Evolutionary conservation across 2,329 filamentous ascomycete genomes (phyloP), one percentile per base, ranked within the genome.

Genomic region (Fusarium redolens): DNA sequence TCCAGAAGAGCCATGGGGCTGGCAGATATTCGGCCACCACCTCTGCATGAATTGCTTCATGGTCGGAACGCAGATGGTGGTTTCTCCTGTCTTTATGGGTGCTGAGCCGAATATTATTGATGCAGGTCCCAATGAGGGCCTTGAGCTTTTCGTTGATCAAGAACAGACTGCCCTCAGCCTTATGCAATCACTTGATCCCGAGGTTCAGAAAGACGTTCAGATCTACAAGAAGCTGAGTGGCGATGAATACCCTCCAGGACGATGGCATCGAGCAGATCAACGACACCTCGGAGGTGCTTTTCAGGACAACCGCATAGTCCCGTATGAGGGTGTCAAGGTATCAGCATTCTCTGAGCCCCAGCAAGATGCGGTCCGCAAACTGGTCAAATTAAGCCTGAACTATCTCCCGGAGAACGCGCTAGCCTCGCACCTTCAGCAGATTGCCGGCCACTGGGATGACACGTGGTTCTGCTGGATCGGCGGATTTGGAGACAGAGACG

Each of bases 381-480:
- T 72, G 15, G 17, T 69, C 9, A 14, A 22, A 20, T 28, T 68
- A 15, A 47, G 56, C 13, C 51, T 72, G 1, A 50, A 56, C 41
- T 65, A 65, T 33, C 61, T 71, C 0, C 68, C 60, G 3, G 60
- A 62, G 40, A 65, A 69, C 15, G 60, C 60, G 18, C 33, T 68
- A 20, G 44, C 35, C 13, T 48, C 33, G 12, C 28, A 89, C 30
- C 80, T 93, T 8, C 79, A 83, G 9, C 85, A 90, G 33, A 86
- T 91, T 58, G 82, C 84, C 58, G 77, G 78, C 7, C 85, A 88
- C 75, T 89, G 91, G 66, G 74, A 81, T 25, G 91, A 94, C 83
- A 95, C 92, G 20, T 92, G 92, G 77, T 95, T 94, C 78, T 88
- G 87, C 78, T 95, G 93, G 92, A 94, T 95, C 61, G 93, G 93